phyloP scores from a whole-genome alignment of 2,329 filamentous ascomycete species.

The Alternaria triticina region DNA sequence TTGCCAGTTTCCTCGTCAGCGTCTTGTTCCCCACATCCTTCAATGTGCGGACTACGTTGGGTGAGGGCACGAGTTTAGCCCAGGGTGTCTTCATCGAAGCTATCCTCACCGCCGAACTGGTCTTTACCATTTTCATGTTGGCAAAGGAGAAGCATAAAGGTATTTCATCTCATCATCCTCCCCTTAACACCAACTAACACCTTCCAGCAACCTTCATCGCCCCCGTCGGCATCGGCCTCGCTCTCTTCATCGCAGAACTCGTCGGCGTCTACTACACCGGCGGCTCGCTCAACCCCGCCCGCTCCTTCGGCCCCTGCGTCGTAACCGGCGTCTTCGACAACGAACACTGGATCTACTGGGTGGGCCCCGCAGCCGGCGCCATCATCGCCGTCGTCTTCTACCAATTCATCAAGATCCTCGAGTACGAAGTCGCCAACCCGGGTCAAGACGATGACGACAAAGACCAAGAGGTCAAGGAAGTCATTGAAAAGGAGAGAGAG shows the following conservation, averaged over 20 bases:
- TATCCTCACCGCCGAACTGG: constrained; percentile 44
- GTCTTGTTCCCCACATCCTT: constrained; percentile 55
- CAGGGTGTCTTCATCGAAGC: constrained; percentile 55
- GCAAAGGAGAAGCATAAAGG: constrained; percentile 73
- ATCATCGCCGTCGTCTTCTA: constrained; percentile 59
- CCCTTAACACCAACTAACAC: not conserved
- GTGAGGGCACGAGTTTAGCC: constrained; percentile 49
- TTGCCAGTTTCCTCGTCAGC: constrained; percentile 53
- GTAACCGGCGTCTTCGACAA: constrained; percentile 49
- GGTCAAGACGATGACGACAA: constrained; percentile 44
- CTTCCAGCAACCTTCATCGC: constrained; percentile 67
- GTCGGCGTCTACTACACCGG: constrained; percentile 58
- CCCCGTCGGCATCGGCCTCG: constrained; percentile 73
- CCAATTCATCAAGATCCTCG: constrained; percentile 53
- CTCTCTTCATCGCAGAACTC: constrained; percentile 68
- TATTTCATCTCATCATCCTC: constrained; percentile 9
- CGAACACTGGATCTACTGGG: constrained; percentile 60
- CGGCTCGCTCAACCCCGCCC: constrained; percentile 55
- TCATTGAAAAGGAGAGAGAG: constrained; percentile 17
- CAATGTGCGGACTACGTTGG: constrained; percentile 55
- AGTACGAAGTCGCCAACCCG: constrained; percentile 47
- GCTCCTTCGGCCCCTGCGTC: constrained; percentile 55
- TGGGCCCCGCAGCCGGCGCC: constrained; percentile 52
- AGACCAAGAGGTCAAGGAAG: constrained; percentile 27
- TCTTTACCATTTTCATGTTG: constrained; percentile 61